Conservation (phyloP, 108 stramenopile species). For the Skeletonema marinoi region DNA sequence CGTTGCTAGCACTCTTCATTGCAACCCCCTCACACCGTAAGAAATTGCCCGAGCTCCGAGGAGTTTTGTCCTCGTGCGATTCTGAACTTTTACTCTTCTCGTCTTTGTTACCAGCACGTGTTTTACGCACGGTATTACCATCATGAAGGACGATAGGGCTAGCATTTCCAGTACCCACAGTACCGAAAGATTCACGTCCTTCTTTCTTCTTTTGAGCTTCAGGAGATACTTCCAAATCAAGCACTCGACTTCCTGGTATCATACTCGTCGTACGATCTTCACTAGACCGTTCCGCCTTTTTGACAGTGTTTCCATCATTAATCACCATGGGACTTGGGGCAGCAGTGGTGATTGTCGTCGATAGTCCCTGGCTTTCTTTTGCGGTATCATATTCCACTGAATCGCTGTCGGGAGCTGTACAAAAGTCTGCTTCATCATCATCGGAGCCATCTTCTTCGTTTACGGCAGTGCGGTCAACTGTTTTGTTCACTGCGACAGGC, state of each 20-base stretch:
- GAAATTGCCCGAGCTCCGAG: constrained; percentile 13
- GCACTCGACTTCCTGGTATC: neutral
- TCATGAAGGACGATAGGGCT: constrained; percentile 38
- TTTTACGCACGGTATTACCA: constrained; percentile 31
- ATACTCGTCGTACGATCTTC: neutral
- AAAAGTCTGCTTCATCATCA: constrained; percentile 15
- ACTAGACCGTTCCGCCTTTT: constrained; percentile 12
- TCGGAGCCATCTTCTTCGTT: neutral
- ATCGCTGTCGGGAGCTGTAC: constrained; percentile 17
- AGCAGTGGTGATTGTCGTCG: neutral
- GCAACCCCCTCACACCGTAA: constrained; percentile 8
- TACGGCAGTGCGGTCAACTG: constrained; percentile 1
- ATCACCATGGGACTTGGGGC: constrained; percentile 10
- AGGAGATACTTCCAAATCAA: neutral
- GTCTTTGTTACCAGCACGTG: constrained; percentile 1
- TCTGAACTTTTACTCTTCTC: neutral
- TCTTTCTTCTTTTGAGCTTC: neutral
- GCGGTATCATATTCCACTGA: constrained; percentile 29
- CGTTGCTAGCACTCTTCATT: neutral
- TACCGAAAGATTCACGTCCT: constrained; percentile 15
- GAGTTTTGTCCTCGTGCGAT: constrained; percentile 24
- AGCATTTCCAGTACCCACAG: constrained; percentile 1
- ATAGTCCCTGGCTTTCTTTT: constrained; percentile 8
- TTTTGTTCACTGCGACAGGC: neutral
- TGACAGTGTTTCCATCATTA: constrained; percentile 34